Conservation (phyloP, 2,329 filamentous ascomycete species). For the Fusarium staphyleae region DNA sequence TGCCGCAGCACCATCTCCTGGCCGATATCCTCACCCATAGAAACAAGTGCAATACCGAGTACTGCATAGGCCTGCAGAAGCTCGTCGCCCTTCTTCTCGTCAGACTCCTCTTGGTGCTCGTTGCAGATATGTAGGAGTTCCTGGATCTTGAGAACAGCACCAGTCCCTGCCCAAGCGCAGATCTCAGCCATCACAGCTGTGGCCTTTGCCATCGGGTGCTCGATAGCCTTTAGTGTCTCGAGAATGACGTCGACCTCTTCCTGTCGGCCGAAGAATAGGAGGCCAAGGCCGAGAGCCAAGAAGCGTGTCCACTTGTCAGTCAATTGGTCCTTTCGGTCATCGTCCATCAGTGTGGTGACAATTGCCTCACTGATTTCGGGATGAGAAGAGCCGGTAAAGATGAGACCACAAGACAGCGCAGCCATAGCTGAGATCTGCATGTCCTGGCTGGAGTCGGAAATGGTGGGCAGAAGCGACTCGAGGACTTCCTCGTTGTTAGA, state of each 20-base stretch:
- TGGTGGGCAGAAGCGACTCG: slow-evolving; percentile 84
- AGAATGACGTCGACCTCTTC: slow-evolving; percentile 99
- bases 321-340: slow-evolving; percentile 86
- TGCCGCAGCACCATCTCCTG: slow-evolving; percentile 99
- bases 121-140: slow-evolving; percentile 98
- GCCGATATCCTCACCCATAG: slow-evolving; percentile 98
- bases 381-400: slow-evolving; percentile 92
- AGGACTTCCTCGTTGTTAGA: slow-evolving; percentile 91
- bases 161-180: slow-evolving; percentile 97
- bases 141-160: slow-evolving; percentile 95
- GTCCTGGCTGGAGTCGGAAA: slow-evolving; percentile 81
- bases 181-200: slow-evolving; percentile 94
- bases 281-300: slow-evolving; percentile 89
- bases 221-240: slow-evolving; percentile 94
- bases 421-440: slow-evolving; percentile 99
- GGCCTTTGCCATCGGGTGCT: slow-evolving; percentile 97
- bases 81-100: slow-evolving; percentile 95
- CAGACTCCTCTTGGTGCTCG: slow-evolving; percentile 92
- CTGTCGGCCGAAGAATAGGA: slow-evolving; percentile 95
- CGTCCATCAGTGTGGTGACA: slow-evolving; percentile 90
- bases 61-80: slow-evolving; percentile 96
- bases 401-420: slow-evolving; percentile 85
- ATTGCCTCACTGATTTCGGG: slow-evolving; percentile 92
- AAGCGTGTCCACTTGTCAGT: slow-evolving; percentile 99
- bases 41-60: slow-evolving; percentile 88